Base-by-base conservation (phyloP, 1,284 basidiomycete species). In the Malassezia restricta region DNA sequence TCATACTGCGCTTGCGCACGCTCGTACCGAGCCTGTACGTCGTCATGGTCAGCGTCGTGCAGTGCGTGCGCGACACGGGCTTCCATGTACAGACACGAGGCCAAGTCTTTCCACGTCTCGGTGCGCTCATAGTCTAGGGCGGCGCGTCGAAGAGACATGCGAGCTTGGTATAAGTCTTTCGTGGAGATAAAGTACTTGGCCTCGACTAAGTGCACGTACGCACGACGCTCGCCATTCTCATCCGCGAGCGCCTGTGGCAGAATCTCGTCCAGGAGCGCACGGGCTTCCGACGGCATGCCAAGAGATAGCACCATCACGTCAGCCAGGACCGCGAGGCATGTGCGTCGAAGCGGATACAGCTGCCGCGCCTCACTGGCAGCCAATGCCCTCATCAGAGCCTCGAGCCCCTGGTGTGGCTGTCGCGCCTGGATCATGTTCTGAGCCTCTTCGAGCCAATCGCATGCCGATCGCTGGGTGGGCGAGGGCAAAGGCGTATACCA, bases 181-280 rank as follows among this genome's bases (percentile, higher is more conserved):
- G 28, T 14, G 1, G 47, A 41, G 0, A 55, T 41, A 5, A 33
- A 27, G 6, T 31, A 41, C 15, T 41, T 45, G 3, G 43, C 47
- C 28, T 49, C 40, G 12, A 40, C 43, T 29, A 32, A 27, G 15
- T 42, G 9, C 3, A 38, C 33, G 15, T 27, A 30, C 20, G 20
- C 53, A 12, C 53, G 53, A 3, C 47, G 43, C 53, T 55, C 53
- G 8, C n/a, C 39, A 38, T 55, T 55, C 8, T 17, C 28, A 28
- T 55, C 53, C 0, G 53, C 53, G 5, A 55, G 48, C 6, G 48
- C 47, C n/a, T 45, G 43, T 1, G 53, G 53, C 6, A 49, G 33
- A 8, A 49, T 41, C n/a, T 49, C 46, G n/a, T 40, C 47, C 17
- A 49, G 39, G 11, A 47, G 15, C 8, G 51, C 51, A 24, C 40